Base-by-base conservation (phyloP, 2,329 filamentous ascomycete species). In the Xylariaceae sp. region DNA sequence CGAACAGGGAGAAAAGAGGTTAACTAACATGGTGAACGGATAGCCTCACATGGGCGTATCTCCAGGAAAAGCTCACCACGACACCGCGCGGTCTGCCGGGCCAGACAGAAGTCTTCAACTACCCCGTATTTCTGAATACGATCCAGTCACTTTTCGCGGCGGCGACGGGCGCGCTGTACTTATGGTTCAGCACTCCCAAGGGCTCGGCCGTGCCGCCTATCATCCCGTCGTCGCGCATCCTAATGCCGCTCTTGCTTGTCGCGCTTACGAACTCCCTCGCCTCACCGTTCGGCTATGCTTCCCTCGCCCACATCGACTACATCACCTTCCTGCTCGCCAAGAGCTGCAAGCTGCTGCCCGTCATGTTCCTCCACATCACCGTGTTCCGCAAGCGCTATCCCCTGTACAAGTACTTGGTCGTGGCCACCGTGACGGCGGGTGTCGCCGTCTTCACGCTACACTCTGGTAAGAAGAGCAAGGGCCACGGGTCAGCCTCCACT, bases 291-390 rank as follows among this genome's bases (percentile, higher is more conserved):
- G 94, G 92, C 64, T 97, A 97, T 73, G 91, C 94, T 48, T 88
- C 85, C 56, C 84, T 97, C 49, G 85, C 87, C 39, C 91, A 97
- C 71, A 91, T 97, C 73, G 94, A 97, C 80, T 97, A 97, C 74
- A 89, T 97, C 67, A 96, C 94, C 32, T 97, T 95, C 74, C 89
- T 96, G 64, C 87, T 99, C 42, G 92, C 94, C 64, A 97, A 99
- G 75, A 91, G 87, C 65, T 99, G 94, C 86, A 99, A 99, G 76
- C 81, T 99, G 26, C 84, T 99, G n/a, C 94, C 94, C 2, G 94
- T 99, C 67, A 97, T 99, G 94, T 86, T 94, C 67, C 80, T 99
- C 41, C 92, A 99, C 76, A 83, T 97, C 67, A 92, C 91, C 44
- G 74, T 99, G 46, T 99, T 96, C 77, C 85, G 87, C 57, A 88